phyloP scores from a whole-genome alignment of 2,329 filamentous ascomycete genomes.

The Coniochaeta ligniaria region DNA sequence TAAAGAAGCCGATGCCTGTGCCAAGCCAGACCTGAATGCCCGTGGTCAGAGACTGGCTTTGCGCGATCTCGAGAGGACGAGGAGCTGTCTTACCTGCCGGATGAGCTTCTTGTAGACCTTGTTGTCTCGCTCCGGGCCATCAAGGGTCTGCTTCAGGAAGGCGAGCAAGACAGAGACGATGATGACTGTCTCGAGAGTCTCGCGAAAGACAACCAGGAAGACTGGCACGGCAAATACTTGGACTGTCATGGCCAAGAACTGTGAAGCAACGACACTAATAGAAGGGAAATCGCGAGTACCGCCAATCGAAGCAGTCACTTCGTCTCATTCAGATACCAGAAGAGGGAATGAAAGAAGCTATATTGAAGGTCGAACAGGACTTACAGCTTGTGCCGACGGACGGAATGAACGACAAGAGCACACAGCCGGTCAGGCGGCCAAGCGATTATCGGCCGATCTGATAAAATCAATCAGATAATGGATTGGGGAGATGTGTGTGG shows the following conservation, averaged over 20 bases:
- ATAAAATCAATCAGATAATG: constrained; percentile 6
- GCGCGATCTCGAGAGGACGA: neutral
- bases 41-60: neutral
- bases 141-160: constrained; percentile 75
- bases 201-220: constrained; percentile 87
- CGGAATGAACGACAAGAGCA: neutral
- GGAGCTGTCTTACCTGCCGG: constrained; percentile 43
- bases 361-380: neutral
- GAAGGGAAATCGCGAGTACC: neutral
- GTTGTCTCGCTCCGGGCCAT: constrained; percentile 53
- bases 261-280: neutral
- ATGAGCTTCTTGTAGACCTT: constrained; percentile 60
- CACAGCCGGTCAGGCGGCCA: neutral
- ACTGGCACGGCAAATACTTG: constrained; percentile 73
- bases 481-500: neutral
- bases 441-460: constrained; percentile 10
- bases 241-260: constrained; percentile 41
- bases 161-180: constrained; percentile 82
- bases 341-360: neutral
- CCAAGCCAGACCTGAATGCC: constrained; percentile 57
- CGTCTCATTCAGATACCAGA: neutral
- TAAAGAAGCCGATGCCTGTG: constrained; percentile 46
- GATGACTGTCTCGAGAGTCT: constrained; percentile 75
- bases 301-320: neutral
- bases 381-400: neutral